Conservation (phyloP, 1,139 yeast species). For the Taiozyma onychis region DNA sequence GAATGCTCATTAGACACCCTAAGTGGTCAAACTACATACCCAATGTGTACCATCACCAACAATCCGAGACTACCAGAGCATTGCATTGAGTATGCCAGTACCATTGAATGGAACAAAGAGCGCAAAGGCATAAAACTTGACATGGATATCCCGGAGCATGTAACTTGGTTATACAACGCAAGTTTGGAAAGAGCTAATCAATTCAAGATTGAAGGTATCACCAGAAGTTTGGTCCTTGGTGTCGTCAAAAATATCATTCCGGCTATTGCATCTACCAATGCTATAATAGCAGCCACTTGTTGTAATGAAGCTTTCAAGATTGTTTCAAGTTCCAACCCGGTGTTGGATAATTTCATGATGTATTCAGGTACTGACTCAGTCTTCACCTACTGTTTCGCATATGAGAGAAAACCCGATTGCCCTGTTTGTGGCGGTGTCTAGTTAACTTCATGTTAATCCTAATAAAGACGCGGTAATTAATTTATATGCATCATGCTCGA, state of each 20-base stretch:
- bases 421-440: conserved; percentile 62
- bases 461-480: neutral
- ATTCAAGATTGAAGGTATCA: conserved; percentile 68
- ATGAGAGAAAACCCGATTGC: conserved; percentile 56
- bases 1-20: conserved; percentile 85
- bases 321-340: conserved; percentile 62
- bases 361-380: conserved; percentile 77
- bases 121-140: conserved; percentile 49
- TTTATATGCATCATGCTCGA: no score
- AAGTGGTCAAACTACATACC: conserved; percentile 67
- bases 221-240: conserved; percentile 69
- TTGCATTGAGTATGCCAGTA: conserved; percentile 88
- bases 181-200: conserved; percentile 56
- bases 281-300: conserved; percentile 86
- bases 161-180: conserved; percentile 55
- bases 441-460: neutral
- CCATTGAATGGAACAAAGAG: conserved; percentile 63
- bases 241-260: conserved; percentile 92
- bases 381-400: conserved; percentile 66
- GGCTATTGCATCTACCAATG: conserved; percentile 91
- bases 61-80: conserved; percentile 94
- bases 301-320: conserved; percentile 84
- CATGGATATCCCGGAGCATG: conserved; percentile 64
- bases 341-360: conserved; percentile 77
- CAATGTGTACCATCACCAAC: conserved; percentile 91